phyloP scores from a whole-genome alignment of 192 early-diverging fungal genomes.

The Coemansia umbellata region DNA sequence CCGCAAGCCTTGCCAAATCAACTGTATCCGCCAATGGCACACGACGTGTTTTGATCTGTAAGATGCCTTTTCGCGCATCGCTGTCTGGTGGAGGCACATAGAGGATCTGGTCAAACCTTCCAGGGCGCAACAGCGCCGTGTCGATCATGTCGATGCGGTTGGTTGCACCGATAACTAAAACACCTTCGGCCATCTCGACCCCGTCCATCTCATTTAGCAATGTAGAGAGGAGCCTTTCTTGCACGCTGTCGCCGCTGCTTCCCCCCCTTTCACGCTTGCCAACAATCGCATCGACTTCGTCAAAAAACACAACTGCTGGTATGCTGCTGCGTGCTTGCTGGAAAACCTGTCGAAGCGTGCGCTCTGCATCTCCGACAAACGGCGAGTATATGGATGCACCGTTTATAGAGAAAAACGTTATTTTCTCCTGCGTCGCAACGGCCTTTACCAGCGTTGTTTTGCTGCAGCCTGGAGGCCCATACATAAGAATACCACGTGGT shows the following conservation, averaged over 20 bases:
- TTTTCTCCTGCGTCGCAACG: slow-evolving; percentile 76
- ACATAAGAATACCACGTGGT: slow-evolving; percentile 86
- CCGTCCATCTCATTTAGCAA: slow-evolving; percentile 81
- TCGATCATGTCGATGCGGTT: slow-evolving; percentile 97
- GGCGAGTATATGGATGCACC: slow-evolving; percentile 37
- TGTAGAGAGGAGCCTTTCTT: slow-evolving; percentile 28
- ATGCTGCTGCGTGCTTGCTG: slow-evolving; percentile 69
- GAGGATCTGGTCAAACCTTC: slow-evolving; percentile 91
- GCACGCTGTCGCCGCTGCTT: slow-evolving; percentile 53
- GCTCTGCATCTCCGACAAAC: slow-evolving; percentile 34
- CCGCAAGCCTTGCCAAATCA: slow-evolving; percentile 56
- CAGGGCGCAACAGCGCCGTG: slow-evolving; percentile 89
- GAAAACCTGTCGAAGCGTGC: slow-evolving; percentile 66
- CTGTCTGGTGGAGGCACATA: slow-evolving; percentile 85
- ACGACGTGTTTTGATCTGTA: slow-evolving; percentile 54
- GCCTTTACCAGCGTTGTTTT: slow-evolving; percentile 93
- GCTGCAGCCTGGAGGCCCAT: slow-evolving; percentile 96
- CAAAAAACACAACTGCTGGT: slow-evolving; percentile 91
- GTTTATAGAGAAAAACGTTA: slow-evolving; percentile 63
- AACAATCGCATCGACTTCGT: slow-evolving; percentile 96
- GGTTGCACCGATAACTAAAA: slow-evolving; percentile 99
- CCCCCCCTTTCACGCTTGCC: slow-evolving; percentile 64
- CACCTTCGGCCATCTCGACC: slow-evolving; percentile 84
- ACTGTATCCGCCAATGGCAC: slow-evolving; percentile 48
- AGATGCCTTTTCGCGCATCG: slow-evolving; percentile 58